Evolutionary conservation across 2,329 filamentous ascomycete genomes (phyloP).

Genomic region (Trichothecium roseum): DNA sequence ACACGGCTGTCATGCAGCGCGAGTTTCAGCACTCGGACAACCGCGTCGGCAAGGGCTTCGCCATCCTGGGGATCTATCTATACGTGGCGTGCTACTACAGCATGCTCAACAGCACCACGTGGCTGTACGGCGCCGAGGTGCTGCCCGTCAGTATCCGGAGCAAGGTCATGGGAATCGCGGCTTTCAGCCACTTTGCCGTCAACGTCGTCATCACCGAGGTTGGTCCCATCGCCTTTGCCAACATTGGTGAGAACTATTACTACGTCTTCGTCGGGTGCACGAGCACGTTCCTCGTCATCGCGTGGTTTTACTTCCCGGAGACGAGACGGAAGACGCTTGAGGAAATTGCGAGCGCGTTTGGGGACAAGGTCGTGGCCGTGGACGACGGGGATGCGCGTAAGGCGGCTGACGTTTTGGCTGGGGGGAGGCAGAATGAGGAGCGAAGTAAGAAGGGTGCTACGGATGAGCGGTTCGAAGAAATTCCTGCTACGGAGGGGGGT

Average conservation of each 20-base stretch:
- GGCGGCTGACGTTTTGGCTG: too few species aligned
- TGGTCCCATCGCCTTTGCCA: conserved; percentile 44
- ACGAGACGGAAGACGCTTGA: conserved; percentile 36
- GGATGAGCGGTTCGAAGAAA: too few species aligned
- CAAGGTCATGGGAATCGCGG: conserved; percentile 44
- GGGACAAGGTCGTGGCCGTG: conserved; percentile 28
- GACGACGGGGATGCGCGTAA: too few species aligned
- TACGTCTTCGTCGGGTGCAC: conserved; percentile 47
- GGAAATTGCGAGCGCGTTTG: conserved; percentile 36
- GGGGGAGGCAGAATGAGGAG: too few species aligned
- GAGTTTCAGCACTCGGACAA: conserved; percentile 45
- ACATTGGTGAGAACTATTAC: conserved; percentile 49
- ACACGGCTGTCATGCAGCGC: conserved; percentile 47
- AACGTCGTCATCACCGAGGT: conserved; percentile 45
- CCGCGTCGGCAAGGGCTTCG: conserved; percentile 45
- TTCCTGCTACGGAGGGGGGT: too few species aligned
- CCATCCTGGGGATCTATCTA: conserved; percentile 47
- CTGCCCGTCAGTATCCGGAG: conserved; percentile 40
- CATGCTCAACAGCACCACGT: conserved; percentile 43
- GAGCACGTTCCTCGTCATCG: conserved; percentile 37
- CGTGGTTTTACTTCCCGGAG: conserved; percentile 45
- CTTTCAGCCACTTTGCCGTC: conserved; percentile 42
- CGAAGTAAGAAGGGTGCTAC: too few species aligned
- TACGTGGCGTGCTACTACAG: conserved; percentile 45
- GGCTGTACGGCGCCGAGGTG: conserved; percentile 45